Evolutionary conservation across 306 rosid genomes (phyloP).

Genomic region (Prunus mira): DNA sequence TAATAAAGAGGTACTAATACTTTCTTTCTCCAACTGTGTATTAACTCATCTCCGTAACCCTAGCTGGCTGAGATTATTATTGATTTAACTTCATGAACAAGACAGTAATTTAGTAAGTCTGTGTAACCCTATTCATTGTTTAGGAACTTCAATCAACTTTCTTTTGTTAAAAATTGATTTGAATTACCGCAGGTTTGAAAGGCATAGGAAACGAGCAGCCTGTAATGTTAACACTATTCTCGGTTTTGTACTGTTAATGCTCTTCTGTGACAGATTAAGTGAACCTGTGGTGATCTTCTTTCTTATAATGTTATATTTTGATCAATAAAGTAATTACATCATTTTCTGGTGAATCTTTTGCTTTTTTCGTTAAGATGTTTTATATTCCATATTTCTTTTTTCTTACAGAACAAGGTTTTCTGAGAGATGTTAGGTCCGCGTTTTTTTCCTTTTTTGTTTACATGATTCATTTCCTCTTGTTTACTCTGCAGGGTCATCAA

Average conservation of each 20-base stretch:
- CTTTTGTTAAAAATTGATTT: not conserved
- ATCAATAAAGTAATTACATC: not conserved
- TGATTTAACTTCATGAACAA: not conserved
- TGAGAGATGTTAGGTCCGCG: too few species aligned
- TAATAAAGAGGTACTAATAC: constrained; percentile 48
- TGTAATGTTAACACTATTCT: too few species aligned
- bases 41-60: not conserved
- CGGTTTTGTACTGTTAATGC: too few species aligned
- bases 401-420: too few species aligned
- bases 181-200: not conserved
- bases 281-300: not conserved
- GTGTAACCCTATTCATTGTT: not conserved
- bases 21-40: not conserved
- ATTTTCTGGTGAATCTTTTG: too few species aligned
- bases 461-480: too few species aligned
- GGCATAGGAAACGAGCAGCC: too few species aligned
- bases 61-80: not conserved
- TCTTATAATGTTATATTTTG: not conserved
- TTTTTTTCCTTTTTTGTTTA: too few species aligned
- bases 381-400: too few species aligned
- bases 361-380: too few species aligned
- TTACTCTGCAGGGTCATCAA: too few species aligned
- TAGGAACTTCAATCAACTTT: not conserved
- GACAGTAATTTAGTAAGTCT: not conserved
- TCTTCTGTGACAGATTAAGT: too few species aligned